phyloP scores from a whole-genome alignment of 495 filamentous ascomycete genomes.

The Melanomma pulvis-pyrius region DNA sequence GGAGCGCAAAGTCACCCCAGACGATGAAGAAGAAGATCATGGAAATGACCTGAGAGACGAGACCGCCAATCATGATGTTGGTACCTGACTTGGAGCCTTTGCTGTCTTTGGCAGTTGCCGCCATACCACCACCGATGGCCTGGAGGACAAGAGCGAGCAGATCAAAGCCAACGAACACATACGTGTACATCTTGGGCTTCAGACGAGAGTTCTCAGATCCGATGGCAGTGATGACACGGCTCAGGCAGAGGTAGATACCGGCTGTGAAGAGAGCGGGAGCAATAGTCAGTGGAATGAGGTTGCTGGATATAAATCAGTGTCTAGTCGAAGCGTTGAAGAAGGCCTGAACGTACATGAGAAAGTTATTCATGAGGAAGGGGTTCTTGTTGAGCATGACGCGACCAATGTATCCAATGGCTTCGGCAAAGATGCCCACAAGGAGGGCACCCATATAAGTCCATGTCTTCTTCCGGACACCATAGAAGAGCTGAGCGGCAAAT shows the following conservation, averaged over 20 bases:
- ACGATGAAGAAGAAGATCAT: slow-evolving; percentile 57
- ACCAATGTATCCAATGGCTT: slow-evolving; percentile 52
- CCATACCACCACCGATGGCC: slow-evolving; percentile 64
- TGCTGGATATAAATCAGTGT: slow-evolving; percentile 38
- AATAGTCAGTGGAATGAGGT: slow-evolving; percentile 66
- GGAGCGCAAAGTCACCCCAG: slow-evolving; percentile 53
- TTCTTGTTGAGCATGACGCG: slow-evolving; percentile 45
- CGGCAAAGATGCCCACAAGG: slow-evolving; percentile 44
- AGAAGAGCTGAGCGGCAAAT: slow-evolving; percentile 41
- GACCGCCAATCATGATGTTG: slow-evolving; percentile 68
- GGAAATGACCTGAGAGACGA: slow-evolving; percentile 60
- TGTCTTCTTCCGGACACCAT: slow-evolving; percentile 48
- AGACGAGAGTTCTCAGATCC: slow-evolving; percentile 65
- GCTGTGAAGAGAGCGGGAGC: slow-evolving; percentile 66
- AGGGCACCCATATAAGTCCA: slow-evolving; percentile 50
- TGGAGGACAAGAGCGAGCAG: slow-evolving; percentile 65
- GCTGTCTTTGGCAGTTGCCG: slow-evolving; percentile 52
- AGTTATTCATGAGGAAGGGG: slow-evolving; percentile 45
- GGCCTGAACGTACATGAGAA: slow-evolving; percentile 39
- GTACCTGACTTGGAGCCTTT: slow-evolving; percentile 51
- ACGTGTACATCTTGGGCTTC: slow-evolving; percentile 57
- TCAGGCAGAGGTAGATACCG: slow-evolving; percentile 66
- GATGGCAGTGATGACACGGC: slow-evolving; percentile 61
- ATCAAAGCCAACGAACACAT: slow-evolving; percentile 65
- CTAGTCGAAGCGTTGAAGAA: neutral